phyloP scores from a whole-genome alignment of 1,139 yeast genomes.

The Suhomyces choctaworum region DNA sequence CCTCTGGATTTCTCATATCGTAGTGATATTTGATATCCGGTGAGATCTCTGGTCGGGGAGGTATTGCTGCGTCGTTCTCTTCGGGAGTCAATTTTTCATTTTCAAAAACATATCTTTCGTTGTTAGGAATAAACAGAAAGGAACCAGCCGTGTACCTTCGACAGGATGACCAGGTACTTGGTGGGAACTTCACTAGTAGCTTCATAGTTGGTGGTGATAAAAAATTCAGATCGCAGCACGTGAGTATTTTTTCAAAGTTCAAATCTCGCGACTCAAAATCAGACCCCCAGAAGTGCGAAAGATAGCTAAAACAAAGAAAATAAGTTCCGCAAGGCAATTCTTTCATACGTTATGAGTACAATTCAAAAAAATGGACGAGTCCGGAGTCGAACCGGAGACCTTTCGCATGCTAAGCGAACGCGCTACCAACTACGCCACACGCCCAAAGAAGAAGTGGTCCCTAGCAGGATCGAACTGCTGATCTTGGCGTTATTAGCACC shows the following conservation, averaged over 20 bases:
- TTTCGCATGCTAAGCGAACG: slow-evolving; percentile 89
- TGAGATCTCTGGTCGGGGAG: slow-evolving; percentile 22
- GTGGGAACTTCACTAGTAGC: slow-evolving; percentile 3
- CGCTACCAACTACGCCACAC: slow-evolving; percentile 95
- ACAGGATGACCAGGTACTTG: neutral
- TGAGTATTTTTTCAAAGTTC: too few species aligned
- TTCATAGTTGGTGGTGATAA: slow-evolving; percentile 2
- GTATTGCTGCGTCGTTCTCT: slow-evolving; percentile 38
- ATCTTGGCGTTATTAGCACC: slow-evolving; percentile 43
- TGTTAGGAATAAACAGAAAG: slow-evolving; percentile 38
- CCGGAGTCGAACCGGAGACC: slow-evolving; percentile 91
- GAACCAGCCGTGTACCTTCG: slow-evolving; percentile 6
- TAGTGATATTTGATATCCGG: slow-evolving; percentile 24
- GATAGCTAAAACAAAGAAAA: neutral
- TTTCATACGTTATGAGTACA: neutral
- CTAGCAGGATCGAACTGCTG: slow-evolving; percentile 41
- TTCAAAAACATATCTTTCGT: slow-evolving; percentile 32
- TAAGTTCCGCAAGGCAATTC: neutral
- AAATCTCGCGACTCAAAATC: neutral
- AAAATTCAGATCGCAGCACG: slow-evolving; percentile 5
- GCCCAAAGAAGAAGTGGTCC: slow-evolving; percentile 45
- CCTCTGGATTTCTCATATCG: slow-evolving; percentile 38
- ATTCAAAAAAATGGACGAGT: slow-evolving; percentile 62
- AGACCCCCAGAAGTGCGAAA: neutral
- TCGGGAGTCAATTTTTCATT: slow-evolving; percentile 33